Evolutionary conservation across 495 filamentous ascomycete species (phyloP), one percentile per base, ranked within the genome.

Genomic region (Podospora tetraspora): DNA sequence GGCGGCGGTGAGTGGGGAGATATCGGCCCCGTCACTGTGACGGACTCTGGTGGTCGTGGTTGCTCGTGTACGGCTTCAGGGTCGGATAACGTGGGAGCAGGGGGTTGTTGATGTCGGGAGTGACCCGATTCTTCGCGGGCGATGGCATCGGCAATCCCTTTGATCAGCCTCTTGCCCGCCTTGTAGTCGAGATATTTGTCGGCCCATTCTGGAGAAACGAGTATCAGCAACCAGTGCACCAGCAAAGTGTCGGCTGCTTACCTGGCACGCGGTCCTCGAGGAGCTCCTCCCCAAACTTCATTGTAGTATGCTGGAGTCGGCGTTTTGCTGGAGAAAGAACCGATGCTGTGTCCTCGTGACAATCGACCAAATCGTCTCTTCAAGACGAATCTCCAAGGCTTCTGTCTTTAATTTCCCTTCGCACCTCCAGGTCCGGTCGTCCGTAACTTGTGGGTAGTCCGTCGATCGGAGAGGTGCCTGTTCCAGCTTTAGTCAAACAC

Each of bases 121-220:
- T 60, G 59, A 24, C 22, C 59, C 59, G 59, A 60, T 24, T 66
- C 64, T 37, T 86, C 89, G 60, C 87, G 85, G 64, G 85, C 81
- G 69, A 92, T 80, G 70, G 92, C 92, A 43, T 88, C 85, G 21
- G 85, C 77, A 61, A 96, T 84, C 23, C 87, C 86, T 76, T 95
- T 96, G 77, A 97, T 83, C 76, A 91, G 89, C 80, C 96, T 96
- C 79, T 97, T 97, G 27, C 91, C 93, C 58, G 88, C 89, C 84
- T 93, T 96, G 82, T 97, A 97, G 80, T 97, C 87, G 69, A 97
- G 84, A 79, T 97, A 97, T 78, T 96, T 95, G 70, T 86, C 87
- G 71, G 90, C 86, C 93, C 93, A 97, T 84, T 97, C 93, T 82
- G 70, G 4, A 21, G 10, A 27, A 23, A 8, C 43, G 5, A 59